Base-by-base conservation (phyloP, 306 rosid species). In the Vigna hirtella region DNA sequence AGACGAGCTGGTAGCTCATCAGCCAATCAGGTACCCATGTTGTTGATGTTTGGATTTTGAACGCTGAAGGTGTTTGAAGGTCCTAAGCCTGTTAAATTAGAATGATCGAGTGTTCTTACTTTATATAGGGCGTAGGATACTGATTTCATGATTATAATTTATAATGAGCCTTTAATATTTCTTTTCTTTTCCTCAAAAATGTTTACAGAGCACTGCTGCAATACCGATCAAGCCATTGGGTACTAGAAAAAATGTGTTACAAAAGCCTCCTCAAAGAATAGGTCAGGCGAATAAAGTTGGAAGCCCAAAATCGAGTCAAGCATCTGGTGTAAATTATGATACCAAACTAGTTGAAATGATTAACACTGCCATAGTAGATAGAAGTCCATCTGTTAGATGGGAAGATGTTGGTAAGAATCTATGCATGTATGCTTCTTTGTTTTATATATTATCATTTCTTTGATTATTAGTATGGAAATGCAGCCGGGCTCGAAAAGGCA, bases 401-500 rank as follows among this genome's bases (percentile, higher is more conserved):
- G 98, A 95, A 64, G 98, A 95, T 83, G 94, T 95, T 69, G 98
- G 98, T 95, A 82, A 81, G 89, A 73, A 66, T 57, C 40, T 50
- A 63, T 66, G 14, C 67, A 72, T 49, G 32, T 64, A 38, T 65
- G 26, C 45, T 28, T 71, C 71, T 34, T 69, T 56, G 58, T 18
- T 9, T 68, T 28, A 9, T 58, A 62, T 72, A 26, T 74, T 66
- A 59, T 69, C 63, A 73, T 51, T 17, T 66, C 55, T 62, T 80
- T 85, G 58, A 83, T 80, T 71, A 70, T 86, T 34, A 78, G 72
- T 74, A 72, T 62, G 81, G 15, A 62, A 69, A 50, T 87, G 85
- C 86, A 95, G 98, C 96, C 64, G 98, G 98, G 57, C 98, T 95
- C 83, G 96, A 93, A 78, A 95, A 93, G 88, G 98, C 97, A 17